A percentile compares a stretch with the other conserved stretches of the same genome.
Evolutionary conservation across 305 asterid genomes (phyloP).

Genomic region (Lippia alba): DNA sequence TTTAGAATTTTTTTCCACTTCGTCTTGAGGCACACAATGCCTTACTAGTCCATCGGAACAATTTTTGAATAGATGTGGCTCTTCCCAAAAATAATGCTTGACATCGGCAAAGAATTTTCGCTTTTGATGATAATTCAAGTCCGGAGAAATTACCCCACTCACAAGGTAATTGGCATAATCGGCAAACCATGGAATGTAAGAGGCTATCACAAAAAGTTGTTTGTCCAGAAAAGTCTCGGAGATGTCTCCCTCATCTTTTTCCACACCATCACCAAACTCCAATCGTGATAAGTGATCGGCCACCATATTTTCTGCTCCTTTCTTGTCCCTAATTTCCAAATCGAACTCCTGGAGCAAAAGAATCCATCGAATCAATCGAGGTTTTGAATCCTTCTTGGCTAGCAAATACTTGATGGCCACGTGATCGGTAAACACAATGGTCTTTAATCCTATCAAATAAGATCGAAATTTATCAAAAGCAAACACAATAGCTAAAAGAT

Average conservation of each 20-base stretch:
- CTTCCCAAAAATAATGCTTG: not conserved
- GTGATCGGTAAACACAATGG: not conserved
- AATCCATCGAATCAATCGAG: not conserved
- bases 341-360: not conserved
- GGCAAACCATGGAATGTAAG: too few relatives aligned
- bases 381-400: not conserved
- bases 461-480: not conserved
- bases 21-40: not conserved
- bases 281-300: not conserved
- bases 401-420: not conserved
- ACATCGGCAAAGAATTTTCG: not conserved
- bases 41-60: not conserved
- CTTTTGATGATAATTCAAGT: not conserved
- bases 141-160: too few relatives aligned
- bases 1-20: not conserved
- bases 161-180: too few relatives aligned
- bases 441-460: too few relatives aligned
- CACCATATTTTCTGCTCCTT: not conserved
- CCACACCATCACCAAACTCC: not conserved
- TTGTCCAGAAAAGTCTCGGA: not conserved
- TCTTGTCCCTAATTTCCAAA: not conserved
- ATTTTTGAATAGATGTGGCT: not conserved
- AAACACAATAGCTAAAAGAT: not conserved
- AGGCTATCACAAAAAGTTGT: too few relatives aligned
- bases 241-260: not conserved